Evolutionary conservation across 2,329 filamentous ascomycete species (phyloP).

Genomic region (Plectosphaerella sp.): DNA sequence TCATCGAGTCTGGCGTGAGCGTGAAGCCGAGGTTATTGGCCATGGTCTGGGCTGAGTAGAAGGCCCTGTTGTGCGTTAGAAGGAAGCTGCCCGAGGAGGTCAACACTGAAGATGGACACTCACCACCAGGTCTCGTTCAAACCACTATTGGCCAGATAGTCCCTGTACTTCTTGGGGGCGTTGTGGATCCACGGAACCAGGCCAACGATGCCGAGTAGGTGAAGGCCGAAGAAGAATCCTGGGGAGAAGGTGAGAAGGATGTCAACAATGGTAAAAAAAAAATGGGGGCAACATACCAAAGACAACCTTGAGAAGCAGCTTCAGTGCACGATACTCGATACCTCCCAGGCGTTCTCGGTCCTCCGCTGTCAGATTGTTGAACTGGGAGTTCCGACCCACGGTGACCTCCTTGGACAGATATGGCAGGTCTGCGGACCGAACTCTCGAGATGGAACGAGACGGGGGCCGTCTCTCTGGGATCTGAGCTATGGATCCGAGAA

Average conservation of each 20-base stretch:
- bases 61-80: slow-evolving; percentile 26
- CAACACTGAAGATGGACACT: slow-evolving; percentile 11
- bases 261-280: no score
- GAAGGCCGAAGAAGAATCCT: slow-evolving; percentile 41
- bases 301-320: slow-evolving; percentile 42
- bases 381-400: slow-evolving; percentile 40
- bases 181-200: slow-evolving; percentile 43
- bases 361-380: slow-evolving; percentile 33
- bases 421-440: slow-evolving; percentile 23
- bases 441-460: neutral
- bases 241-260: no score
- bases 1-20: slow-evolving; percentile 50
- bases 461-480: slow-evolving; percentile 9
- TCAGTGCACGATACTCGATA: slow-evolving; percentile 46
- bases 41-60: slow-evolving; percentile 48
- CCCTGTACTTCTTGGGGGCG: slow-evolving; percentile 31
- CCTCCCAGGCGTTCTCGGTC: slow-evolving; percentile 43
- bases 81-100: neutral
- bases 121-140: slow-evolving; percentile 44
- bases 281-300: no score
- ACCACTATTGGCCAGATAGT: slow-evolving; percentile 32
- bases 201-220: slow-evolving; percentile 42
- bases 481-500: slow-evolving; percentile 22
- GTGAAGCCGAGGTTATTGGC: slow-evolving; percentile 49
- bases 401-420: slow-evolving; percentile 36